phyloP scores from a whole-genome alignment of 208 protist species.

The Wallacemonas sp. region DNA sequence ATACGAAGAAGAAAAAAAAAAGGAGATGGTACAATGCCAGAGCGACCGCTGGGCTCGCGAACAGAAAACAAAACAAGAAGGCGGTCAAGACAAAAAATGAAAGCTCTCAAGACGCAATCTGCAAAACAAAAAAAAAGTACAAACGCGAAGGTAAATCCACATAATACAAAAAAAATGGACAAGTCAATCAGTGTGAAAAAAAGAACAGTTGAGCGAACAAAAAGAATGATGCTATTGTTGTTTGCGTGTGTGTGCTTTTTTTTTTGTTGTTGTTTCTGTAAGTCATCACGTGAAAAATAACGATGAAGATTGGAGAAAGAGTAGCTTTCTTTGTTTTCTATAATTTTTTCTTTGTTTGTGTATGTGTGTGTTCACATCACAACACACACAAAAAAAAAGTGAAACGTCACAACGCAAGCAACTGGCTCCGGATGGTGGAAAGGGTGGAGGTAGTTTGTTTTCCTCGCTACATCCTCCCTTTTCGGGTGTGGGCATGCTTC shows the following conservation, averaged over 20 bases:
- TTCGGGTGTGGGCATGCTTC: too few species aligned
- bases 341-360: background rate
- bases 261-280: constrained; percentile 8
- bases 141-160: background rate
- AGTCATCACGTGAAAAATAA: constrained; percentile 18
- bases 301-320: background rate
- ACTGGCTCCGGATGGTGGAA: too few species aligned
- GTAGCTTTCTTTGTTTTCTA: background rate
- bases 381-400: too few species aligned
- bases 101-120: background rate
- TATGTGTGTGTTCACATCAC: background rate
- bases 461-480: too few species aligned
- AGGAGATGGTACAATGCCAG: background rate
- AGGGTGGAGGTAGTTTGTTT: too few species aligned
- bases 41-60: background rate
- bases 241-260: constrained; percentile 18
- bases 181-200: constrained; percentile 12
- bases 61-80: constrained; percentile 24
- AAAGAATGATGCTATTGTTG: background rate
- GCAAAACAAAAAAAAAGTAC: constrained; percentile 15
- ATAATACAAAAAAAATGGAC: constrained; percentile 16
- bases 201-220: background rate
- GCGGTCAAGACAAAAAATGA: constrained; percentile 14
- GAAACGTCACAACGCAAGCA: too few species aligned
- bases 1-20: constrained; percentile 2